phyloP scores from a whole-genome alignment of 1,139 yeast genomes.

The Scheffersomyces cryptocercus region DNA sequence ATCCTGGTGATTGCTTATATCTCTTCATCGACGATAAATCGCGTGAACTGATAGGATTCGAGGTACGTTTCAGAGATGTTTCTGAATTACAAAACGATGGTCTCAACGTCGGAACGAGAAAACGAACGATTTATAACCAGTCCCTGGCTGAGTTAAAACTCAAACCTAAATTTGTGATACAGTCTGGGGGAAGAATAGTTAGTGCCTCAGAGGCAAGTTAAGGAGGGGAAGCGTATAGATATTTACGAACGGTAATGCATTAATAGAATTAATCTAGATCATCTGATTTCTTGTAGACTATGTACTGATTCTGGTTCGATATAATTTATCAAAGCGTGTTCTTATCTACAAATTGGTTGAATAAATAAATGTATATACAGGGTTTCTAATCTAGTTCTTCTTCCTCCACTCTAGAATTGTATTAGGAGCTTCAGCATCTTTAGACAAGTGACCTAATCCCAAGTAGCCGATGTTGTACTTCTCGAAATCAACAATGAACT shows the following conservation, averaged over 20 bases:
- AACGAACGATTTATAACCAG: background rate
- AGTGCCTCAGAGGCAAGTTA: background rate
- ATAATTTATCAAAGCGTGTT: no score
- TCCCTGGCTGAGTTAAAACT: background rate
- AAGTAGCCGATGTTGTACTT: slow-evolving; percentile 39
- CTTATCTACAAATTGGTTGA: no score
- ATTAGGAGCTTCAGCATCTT: background rate
- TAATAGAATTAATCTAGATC: no score
- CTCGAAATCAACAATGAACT: slow-evolving; percentile 36
- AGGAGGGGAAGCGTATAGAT: background rate
- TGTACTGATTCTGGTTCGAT: no score
- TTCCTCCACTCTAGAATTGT: slow-evolving; percentile 20
- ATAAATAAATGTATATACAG: no score
- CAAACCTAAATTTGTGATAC: background rate
- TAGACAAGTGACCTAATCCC: slow-evolving; percentile 17
- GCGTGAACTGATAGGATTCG: slow-evolving; percentile 53
- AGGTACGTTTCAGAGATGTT: slow-evolving; percentile 22
- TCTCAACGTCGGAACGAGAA: background rate
- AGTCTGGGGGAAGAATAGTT: background rate
- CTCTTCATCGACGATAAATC: slow-evolving; percentile 62
- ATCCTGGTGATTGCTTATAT: slow-evolving; percentile 64
- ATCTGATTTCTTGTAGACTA: no score
- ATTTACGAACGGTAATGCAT: background rate
- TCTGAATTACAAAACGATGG: background rate
- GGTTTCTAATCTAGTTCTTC: no score